Base-by-base conservation (phyloP, 495 filamentous ascomycete genomes). In the Aspergillus taichungensis region DNA sequence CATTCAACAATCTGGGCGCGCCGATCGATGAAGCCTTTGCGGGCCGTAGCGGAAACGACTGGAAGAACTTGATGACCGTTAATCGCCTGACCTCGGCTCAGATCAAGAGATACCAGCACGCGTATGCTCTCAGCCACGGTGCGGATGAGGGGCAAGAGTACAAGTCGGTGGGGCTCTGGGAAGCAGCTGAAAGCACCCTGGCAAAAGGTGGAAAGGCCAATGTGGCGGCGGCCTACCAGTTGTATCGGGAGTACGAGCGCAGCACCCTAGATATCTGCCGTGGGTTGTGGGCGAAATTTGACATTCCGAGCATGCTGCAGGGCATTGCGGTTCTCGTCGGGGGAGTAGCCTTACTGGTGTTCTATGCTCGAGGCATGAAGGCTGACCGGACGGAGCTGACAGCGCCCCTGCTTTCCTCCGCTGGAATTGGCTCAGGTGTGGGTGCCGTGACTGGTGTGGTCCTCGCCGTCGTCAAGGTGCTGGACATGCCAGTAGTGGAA, bases 1-100 rank as follows among this genome's bases (percentile, higher is more conserved):
- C 92, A 0, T 98, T 88, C 69, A 98, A 97, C 57, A 98, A 95
- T 63, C 77, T 98, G n/a, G 92, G 92, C 9, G 77, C 80, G 4
- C 92, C 92, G 0, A 96, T 98, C 50, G 85, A 91, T 48, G 92
- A 97, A 64, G 90, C 88, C 8, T 98, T 98, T 64, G 72, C 80
- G 30, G 88, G 88, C 5, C 49, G 68, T 4, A 67, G 66, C 6
- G 83, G 82, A 6, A 75, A 75, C 39, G 76, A 86, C 38, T 90
- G 82, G 78, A 64, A 77, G 38, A 89, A 85, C 42, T 64, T 98
- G 36, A 83, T 83, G 2, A 64, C 68, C 7, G 89, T 90, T 0
- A 85, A 83, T 50, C 81, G 84, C 6, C 61, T 92, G 35, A 75
- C 92, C 1, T 79, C 87, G 6, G 86, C 87, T 12, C 92, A 94